These are phyloP conservation scores for Dillenia turbinata DNA, from an alignment of 164 flowering plant species.

Conservation along the genomic window DNA sequence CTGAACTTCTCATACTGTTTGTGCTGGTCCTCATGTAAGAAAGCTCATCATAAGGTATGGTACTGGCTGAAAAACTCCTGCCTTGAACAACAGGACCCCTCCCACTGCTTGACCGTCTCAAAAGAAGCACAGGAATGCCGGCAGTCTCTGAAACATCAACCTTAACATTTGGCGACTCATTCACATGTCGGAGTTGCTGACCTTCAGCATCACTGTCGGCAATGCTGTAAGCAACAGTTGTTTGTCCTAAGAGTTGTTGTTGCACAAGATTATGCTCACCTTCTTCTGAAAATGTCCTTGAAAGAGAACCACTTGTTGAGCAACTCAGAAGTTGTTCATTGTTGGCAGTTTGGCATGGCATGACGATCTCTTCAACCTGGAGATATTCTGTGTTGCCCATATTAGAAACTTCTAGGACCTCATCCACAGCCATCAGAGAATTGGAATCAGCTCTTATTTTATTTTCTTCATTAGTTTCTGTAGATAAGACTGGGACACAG, in stretches of 20 bases:
- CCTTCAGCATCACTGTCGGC: constrained; percentile 14
- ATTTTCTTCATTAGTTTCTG: constrained; percentile 15
- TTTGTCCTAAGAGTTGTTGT: constrained; percentile 21
- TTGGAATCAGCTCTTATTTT: constrained; percentile 12
- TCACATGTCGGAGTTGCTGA: constrained; percentile 22
- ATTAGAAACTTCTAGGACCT: constrained; percentile 16
- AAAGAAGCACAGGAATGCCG: constrained; percentile 65
- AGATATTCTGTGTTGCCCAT: constrained; percentile 16
- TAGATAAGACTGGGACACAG: constrained; percentile 9
- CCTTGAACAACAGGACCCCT: constrained; percentile 74
- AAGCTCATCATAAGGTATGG: constrained; percentile 57
- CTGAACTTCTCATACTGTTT: constrained; percentile 64
- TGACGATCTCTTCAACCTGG: constrained; percentile 18
- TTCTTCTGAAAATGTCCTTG: constrained; percentile 28
- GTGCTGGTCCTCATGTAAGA: constrained; percentile 59
- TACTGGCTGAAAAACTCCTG: constrained; percentile 51
- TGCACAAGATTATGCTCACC: constrained; percentile 22
- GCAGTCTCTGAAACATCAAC: constrained; percentile 53
- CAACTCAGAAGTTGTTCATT: constrained; percentile 17
- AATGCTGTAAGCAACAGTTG: constrained; percentile 11
- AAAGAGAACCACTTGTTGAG: constrained; percentile 21
- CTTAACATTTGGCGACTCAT: constrained; percentile 23
- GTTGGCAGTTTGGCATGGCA: constrained; percentile 16
- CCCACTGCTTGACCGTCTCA: constrained; percentile 71
- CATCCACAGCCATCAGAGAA: constrained; percentile 10